Conservation (phyloP, 2,329 filamentous ascomycete genomes). For the Cladorrhinum sp. region DNA sequence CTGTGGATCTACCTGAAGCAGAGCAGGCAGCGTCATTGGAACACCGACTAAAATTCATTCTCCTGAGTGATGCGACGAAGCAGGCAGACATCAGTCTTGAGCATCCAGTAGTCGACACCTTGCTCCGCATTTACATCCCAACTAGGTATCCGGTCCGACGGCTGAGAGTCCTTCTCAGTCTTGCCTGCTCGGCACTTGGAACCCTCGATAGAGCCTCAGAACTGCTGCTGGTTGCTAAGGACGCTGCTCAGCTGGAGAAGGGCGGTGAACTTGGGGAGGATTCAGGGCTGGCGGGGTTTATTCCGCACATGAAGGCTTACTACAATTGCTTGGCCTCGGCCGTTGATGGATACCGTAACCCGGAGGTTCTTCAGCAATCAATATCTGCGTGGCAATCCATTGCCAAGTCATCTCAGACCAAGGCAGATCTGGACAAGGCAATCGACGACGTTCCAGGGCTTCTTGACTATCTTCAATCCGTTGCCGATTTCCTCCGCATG, state of each 20-base stretch:
- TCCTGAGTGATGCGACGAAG: conserved; percentile 35
- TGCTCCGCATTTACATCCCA: conserved; percentile 49
- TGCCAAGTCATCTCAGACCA: conserved; percentile 38
- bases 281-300: conserved; percentile 40
- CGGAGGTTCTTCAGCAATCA: conserved; percentile 34
- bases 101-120: conserved; percentile 44
- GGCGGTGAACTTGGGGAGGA: conserved; percentile 45
- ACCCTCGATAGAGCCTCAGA: conserved; percentile 38
- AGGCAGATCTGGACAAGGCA: conserved; percentile 40
- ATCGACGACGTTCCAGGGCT: conserved; percentile 52
- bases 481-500: conserved; percentile 51
- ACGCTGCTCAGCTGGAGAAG: conserved; percentile 36
- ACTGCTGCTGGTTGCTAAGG: conserved; percentile 40
- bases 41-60: conserved; percentile 54
- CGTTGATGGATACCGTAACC: conserved; percentile 37
- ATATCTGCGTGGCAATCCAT: conserved; percentile 46
- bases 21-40: conserved; percentile 59
- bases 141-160: conserved; percentile 52
- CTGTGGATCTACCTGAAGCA: conserved; percentile 47
- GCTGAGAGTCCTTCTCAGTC: conserved; percentile 48
- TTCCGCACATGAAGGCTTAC: conserved; percentile 49
- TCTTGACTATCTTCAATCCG: conserved; percentile 48
- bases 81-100: conserved; percentile 39
- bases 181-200: conserved; percentile 50
- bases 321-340: conserved; percentile 45